Evolutionary conservation across 1,284 basidiomycete species (phyloP), one percentile per base, ranked within the genome.

Genomic region (Cryptococcus deneoformans): DNA sequence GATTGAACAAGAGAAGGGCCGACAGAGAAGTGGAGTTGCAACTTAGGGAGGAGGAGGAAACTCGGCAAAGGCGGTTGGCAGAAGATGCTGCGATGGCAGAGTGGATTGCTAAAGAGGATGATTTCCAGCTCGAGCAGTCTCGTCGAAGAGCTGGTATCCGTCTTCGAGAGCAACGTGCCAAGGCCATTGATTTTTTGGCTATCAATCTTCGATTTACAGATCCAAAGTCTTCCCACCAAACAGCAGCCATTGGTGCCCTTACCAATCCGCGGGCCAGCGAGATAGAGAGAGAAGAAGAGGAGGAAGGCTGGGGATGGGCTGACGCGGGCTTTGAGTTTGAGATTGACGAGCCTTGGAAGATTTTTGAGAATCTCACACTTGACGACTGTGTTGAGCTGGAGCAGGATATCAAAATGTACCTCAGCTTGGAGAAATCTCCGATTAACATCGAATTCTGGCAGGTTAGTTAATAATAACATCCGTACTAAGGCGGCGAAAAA

Each of bases 61-160:
- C 89, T 54, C 82, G 89, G 61, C 90, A 92, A 85, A 87, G 89
- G 56, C 83, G 93, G 53, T 74, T 94, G 56, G 89, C 92, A 49
- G 96, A 99, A 78, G 92, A 92, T 34, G 92, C 88, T 12, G 90
- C 95, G 67, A 98, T 98, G 94, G 88, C 90, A 3, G 93, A 97
- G 59, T 99, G 96, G 96, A 83, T 97, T 60, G 86, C 90, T 35
- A 96, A 95, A 77, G 96, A 99, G 70, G 95, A 92, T 56, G 92
- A 94, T 64, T 99, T 99, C 77, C 90, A 96, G 75, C 84, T 99
- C 44, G 91, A 97, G 65, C 96, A 99, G 78, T 90, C 95, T 66
- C 84, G 91, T 58, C 83, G 84, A 58, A 83, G 96, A 62, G 96
- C 96, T 16, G 87, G 89, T 52, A 99, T 99, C 71, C 84, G 96